Percentiles rank a stretch among this genome's conserved stretches.
Evolutionary conservation across 345 rosid genomes (phyloP).

Genomic region (Eucalyptus marginata): DNA sequence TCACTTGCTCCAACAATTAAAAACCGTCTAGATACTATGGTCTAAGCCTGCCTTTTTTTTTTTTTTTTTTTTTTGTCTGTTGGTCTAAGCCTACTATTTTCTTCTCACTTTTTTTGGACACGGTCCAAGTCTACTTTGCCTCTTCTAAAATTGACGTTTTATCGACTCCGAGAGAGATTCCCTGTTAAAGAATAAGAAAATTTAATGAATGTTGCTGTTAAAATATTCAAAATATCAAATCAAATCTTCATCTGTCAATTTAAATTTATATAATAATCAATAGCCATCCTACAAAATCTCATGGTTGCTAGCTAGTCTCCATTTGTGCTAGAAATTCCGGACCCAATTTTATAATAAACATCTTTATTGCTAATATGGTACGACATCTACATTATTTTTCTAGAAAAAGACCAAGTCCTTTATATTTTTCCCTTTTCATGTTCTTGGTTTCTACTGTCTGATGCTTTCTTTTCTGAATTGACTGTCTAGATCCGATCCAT

Average conservation of each 20-base stretch:
- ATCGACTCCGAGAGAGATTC: not conserved
- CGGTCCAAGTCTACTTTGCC: not conserved
- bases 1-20: not conserved
- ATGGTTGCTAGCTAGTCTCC: not conserved
- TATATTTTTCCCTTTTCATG: not conserved
- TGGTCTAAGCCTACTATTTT: not conserved
- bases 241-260: not conserved
- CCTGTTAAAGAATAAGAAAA: not conserved
- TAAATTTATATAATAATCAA: not conserved
- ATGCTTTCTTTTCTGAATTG: not conserved
- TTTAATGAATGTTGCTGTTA: not conserved
- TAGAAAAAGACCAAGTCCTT: not conserved
- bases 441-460: not conserved
- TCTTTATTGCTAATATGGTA: not conserved
- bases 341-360: not conserved
- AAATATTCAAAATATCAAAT: not conserved
- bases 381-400: not conserved
- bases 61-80: not conserved
- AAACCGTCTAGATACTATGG: not conserved
- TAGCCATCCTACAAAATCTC: not conserved
- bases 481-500: not conserved
- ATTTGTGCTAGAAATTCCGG: not conserved
- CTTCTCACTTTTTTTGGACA: not conserved
- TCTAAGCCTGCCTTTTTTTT: not conserved
- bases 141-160: not conserved